Evolutionary conservation across 2,329 filamentous ascomycete species (phyloP), one percentile per base, ranked within the genome.

Genomic region (Elsinoe ampelina): DNA sequence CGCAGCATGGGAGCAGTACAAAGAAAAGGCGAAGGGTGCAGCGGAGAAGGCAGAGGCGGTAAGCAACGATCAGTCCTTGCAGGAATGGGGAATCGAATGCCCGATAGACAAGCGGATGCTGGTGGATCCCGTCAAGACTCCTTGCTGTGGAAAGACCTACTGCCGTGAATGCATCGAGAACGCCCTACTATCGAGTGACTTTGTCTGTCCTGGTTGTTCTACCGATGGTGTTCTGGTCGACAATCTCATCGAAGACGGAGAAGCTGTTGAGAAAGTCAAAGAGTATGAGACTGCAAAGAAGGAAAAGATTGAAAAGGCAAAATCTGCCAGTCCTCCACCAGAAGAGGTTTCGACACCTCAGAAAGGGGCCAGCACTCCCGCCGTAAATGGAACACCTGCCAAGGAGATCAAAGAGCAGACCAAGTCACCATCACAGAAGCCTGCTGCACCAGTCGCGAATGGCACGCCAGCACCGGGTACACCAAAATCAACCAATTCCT

Each of bases 111-210:
- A 95, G 76, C 91, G 89, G 74, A 86, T 95, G 81, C 96, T 97
- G 76, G 85, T 95, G 84, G 89, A 96, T 72, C 92, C 93, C 81
- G 93, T 95, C 80, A 95, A 95, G 82, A 97, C 93, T 69, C 92
- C 93, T 64, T 98, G 93, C 82, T 98, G 93, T 80, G 83, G 87
- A 76, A 95, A 87, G 81, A 96, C 91, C 70, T 98, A 95, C 80
- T 98, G 93, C 81, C 93, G 93, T 82, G 90, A 96, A 72, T 98
- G 93, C 86, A 96, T 98, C 75, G 95, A 93, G 72, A 95, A 95
- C 82, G 89, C 91, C 74, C 85, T 98, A 74, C 92, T 96, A 75
- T 91, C 97, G 78, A 93, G 87, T 81, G 93, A 98, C 80, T 90
- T 98, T 75, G 80, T 91, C 73, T 98, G 93, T 73, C 93, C 93